A percentile compares a stretch with the other conserved stretches of the same genome.
Conservation (phyloP, 169 alveolate genomes). For the Cryptosporidium ubiquitum region DNA sequence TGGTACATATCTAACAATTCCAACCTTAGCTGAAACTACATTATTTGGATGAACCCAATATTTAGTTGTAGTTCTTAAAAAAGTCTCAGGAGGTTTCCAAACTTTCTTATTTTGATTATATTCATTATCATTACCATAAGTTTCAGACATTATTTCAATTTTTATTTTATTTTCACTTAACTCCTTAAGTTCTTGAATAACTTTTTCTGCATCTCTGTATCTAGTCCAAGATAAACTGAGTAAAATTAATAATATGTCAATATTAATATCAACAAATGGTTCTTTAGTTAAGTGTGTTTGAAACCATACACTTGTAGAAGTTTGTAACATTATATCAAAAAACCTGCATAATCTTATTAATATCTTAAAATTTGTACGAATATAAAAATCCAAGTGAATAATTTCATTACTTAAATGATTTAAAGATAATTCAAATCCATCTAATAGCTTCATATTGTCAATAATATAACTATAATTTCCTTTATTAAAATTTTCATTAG, state of each 20-base stretch:
- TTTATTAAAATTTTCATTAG: background rate
- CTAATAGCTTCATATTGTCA: constrained; percentile 20
- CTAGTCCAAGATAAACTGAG: constrained; percentile 80
- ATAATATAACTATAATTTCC: background rate
- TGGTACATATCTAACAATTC: constrained; percentile 82
- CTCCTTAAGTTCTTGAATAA: background rate
- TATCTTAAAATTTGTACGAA: constrained; percentile 76
- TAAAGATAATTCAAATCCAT: constrained; percentile 10
- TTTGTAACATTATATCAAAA: constrained; percentile 77
- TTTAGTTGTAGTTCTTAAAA: constrained; percentile 82
- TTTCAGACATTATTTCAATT: background rate
- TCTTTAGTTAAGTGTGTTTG: constrained; percentile 80
- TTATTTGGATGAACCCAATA: constrained; percentile 82
- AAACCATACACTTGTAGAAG: constrained; percentile 81
- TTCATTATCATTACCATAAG: constrained; percentile 5
- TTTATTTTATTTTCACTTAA: background rate
- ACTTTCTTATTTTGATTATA: constrained; percentile 4
- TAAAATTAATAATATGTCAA: constrained; percentile 80
- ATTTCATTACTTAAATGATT: constrained; percentile 77
- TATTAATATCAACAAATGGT: constrained; percentile 80
- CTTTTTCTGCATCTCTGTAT: constrained; percentile 68
- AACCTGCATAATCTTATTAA: constrained; percentile 75
- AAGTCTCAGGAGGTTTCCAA: constrained; percentile 86
- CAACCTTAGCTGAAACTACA: constrained; percentile 81
- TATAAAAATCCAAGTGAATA: constrained; percentile 78